Evolutionary conservation across 2,329 filamentous ascomycete species (phyloP), one percentile per base, ranked within the genome.

Genomic region (Hypocrella siamensis): DNA sequence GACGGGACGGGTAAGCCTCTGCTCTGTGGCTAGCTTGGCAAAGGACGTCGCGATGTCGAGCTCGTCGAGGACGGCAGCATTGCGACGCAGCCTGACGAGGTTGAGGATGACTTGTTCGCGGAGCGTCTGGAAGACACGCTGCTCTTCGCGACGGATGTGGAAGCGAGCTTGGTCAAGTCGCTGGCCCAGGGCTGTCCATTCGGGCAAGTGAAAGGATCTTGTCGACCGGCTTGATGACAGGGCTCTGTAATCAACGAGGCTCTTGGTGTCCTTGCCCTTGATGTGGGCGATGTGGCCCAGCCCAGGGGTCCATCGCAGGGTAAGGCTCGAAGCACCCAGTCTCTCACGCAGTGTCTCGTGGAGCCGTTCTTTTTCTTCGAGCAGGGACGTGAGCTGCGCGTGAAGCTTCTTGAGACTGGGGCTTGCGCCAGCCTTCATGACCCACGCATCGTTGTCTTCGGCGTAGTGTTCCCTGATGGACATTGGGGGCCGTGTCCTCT

Each of bases 281-380:
- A 96, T 70, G 49, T 96, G 86, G 44, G 81, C 86, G 46, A 93
- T 81, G 51, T 98, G 83, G 7, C 90, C 88, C 2, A 93, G 66
- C 11, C 77, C 79, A 1, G 88, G 79, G 1, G 79, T 84, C 80
- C 85, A 96, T 44, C 79, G 81, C 15, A 98, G 67, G 1, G 75
- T 79, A 27, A 96, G 65, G 36, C 67, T 77, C 5, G 71, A 54
- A 9, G 75, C 73, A 35, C 56, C 53, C 27, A 88, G 63, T 5
- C 70, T 62, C 10, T 66, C 52, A 32, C 75, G 72, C 16, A 96
- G 63, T 4, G 56, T 55, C 14, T 69, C 59, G 8, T 67, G 69
- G 4, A 96, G 61, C 2, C 53, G 39, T 1, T 48, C 43, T 46
- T 82, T 90, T 37, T 79, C 67, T 3, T 60, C 42, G 3, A 65